Percentiles rank a stretch among this genome's conserved stretches.
Conservation (phyloP, 1,284 basidiomycete species). For the Ustanciosporium gigantosporum region DNA sequence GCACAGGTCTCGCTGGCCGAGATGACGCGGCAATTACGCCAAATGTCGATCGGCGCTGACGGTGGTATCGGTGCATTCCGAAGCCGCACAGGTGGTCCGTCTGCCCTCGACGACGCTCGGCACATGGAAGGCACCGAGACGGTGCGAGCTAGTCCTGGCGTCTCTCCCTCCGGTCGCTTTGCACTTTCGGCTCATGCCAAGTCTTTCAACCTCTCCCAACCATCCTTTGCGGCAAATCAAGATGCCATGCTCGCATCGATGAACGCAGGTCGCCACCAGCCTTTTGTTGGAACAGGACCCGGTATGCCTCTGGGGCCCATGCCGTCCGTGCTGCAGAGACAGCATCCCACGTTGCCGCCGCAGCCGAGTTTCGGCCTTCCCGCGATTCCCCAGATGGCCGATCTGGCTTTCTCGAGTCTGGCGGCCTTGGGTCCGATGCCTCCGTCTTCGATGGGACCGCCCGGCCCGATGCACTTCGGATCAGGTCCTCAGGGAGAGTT, state of each 20-base stretch:
- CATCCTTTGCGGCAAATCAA: too few species aligned
- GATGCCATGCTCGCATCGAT: too few species aligned
- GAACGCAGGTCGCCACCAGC: too few species aligned
- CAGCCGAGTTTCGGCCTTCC: too few species aligned
- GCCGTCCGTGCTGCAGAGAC: not conserved
- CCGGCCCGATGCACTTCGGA: slow-evolving; percentile 1
- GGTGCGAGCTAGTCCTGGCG: slow-evolving; percentile 34
- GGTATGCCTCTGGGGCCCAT: not conserved
- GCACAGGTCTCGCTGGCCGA: slow-evolving; percentile 20
- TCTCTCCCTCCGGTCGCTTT: slow-evolving; percentile 11
- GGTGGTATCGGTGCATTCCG: too few species aligned
- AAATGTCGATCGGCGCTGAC: slow-evolving; percentile 30
- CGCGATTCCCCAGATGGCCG: too few species aligned
- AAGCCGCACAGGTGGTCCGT: not conserved
- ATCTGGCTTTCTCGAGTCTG: slow-evolving; percentile 35
- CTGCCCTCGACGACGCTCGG: not conserved
- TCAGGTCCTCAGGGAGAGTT: slow-evolving; percentile 15
- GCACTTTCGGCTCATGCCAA: slow-evolving; percentile 27
- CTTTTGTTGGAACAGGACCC: not conserved
- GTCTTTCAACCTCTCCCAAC: slow-evolving; percentile 9
- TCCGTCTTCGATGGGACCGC: slow-evolving; percentile 25
- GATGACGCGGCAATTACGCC: slow-evolving; percentile 28
- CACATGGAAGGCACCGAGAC: slow-evolving; percentile 30
- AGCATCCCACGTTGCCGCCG: not conserved
- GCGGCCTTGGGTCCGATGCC: slow-evolving; percentile 43